Evolutionary conservation across 2,329 filamentous ascomycete genomes (phyloP), one percentile per base, ranked within the genome.

Genomic region (Colletotrichum acutatum): DNA sequence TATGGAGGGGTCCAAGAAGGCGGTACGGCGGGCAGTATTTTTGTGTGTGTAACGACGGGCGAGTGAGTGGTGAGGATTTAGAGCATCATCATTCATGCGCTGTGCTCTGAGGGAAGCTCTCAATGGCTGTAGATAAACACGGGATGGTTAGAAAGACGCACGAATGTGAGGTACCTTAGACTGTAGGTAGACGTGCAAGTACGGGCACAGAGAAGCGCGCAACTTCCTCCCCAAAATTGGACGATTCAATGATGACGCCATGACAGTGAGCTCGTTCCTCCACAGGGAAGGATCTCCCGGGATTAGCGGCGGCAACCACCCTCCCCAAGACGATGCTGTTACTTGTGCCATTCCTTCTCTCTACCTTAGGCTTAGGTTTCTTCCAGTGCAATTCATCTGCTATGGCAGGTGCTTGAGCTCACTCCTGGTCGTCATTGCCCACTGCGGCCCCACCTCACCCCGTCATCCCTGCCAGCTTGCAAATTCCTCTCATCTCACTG

Each of bases 381-480:
- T 46, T 22, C 26, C 34, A 14, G n/a, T 37, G 24, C 14, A 49
- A 19, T 12, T 16, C 22, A 7, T 61, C 19, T 5, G 24, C 28
- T 34, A n/a, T 14, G n/a, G n/a, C 9, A 19, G 16, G 54, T 28
- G 46, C 58, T 32, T 28, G 30, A 46, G 52, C 24, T 52, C 24
- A 6, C 59, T 30, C 28, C 42, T 65, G 30, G 26, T 53, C 46
- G 46, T 46, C 53, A 49, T 42, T 37, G 11, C 22, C 62, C 53
- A 56, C 42, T 52, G 7, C n/a, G 32, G 14, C 26, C 37, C 60
- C 60, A 53, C 46, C 4, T 1, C 1, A 1, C 9, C 34, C 42
- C 64, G 24, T 28, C 34, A 26, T 19, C 46, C 32, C 42, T 26
- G 46, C 54, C 63, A 30, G 68, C 68, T 71, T 71, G 68, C 46